These are phyloP conservation scores for Triticum aestivum DNA, from an alignment of 176 grass and related monocot species.

Conservation along the genomic window DNA sequence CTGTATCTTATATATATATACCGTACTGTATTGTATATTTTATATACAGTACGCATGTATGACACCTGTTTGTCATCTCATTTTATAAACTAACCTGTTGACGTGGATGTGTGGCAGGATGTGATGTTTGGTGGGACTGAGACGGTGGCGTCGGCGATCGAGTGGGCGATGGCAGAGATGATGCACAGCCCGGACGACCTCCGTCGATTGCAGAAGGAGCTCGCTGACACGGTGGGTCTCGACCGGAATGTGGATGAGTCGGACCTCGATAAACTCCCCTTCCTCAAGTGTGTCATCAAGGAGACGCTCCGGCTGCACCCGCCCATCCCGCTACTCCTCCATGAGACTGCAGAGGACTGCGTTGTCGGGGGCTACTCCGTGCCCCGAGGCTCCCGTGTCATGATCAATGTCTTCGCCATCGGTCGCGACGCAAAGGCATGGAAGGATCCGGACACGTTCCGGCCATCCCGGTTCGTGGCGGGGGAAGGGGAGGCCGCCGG, in stretches of 20 bases:
- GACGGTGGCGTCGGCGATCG: slow-evolving; percentile 89
- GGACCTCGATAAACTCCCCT: slow-evolving; percentile 84
- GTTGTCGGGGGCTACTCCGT: slow-evolving; percentile 65
- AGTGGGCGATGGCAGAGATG: slow-evolving; percentile 93
- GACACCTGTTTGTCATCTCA: not conserved
- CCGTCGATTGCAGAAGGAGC: slow-evolving; percentile 65
- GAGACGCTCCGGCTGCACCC: slow-evolving; percentile 97
- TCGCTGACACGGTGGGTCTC: slow-evolving; percentile 47
- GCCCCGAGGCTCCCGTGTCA: slow-evolving; percentile 59
- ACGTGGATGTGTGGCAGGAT: slow-evolving; percentile 48
- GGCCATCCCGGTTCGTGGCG: slow-evolving; percentile 51
- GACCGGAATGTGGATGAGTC: slow-evolving; percentile 57
- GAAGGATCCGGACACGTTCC: slow-evolving; percentile 69
- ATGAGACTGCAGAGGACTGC: slow-evolving; percentile 79
- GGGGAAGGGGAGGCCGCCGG: slow-evolving; percentile 29
- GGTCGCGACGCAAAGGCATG: slow-evolving; percentile 62
- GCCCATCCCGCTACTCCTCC: slow-evolving; percentile 85
- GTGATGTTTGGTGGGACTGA: slow-evolving; percentile 99
- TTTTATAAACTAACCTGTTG: not conserved
- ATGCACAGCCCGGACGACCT: slow-evolving; percentile 80
- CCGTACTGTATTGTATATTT: no score
- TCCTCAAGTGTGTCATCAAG: slow-evolving; percentile 79
- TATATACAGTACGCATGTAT: not conserved
- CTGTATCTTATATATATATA: not conserved
- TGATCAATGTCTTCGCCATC: slow-evolving; percentile 92